Conservation (phyloP, 2,329 filamentous ascomycete genomes). For the Aspergillus udagawae region DNA sequence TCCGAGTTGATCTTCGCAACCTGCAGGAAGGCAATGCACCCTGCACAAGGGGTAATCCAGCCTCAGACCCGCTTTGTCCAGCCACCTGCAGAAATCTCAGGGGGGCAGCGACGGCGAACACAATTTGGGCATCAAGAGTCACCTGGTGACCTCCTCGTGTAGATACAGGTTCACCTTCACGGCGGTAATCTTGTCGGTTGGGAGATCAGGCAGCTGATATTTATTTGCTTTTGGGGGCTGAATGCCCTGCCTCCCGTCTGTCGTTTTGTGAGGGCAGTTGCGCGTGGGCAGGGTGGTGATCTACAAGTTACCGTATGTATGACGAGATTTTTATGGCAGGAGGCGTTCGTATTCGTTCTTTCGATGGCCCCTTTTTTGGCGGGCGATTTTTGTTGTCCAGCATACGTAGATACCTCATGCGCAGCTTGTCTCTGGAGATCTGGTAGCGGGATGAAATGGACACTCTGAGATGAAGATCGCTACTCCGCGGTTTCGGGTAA, state of each 20-base stretch:
- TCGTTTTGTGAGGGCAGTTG: not conserved
- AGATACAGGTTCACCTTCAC: too few species aligned
- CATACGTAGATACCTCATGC: too few species aligned
- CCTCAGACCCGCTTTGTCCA: not conserved
- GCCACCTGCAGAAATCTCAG: not conserved
- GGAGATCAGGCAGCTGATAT: not conserved
- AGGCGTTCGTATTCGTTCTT: not conserved
- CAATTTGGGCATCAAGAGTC: not conserved
- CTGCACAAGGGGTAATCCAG: not conserved
- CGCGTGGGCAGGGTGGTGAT: not conserved
- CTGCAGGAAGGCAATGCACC: not conserved
- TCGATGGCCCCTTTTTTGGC: too few species aligned
- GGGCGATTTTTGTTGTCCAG: not conserved
- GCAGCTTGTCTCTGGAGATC: not conserved
- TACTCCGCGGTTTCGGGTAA: not conserved
- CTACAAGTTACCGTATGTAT: not conserved
- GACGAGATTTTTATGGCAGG: not conserved
- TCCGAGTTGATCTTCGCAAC: not conserved
- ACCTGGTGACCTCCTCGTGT: too few species aligned
- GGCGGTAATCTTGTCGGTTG: not conserved
- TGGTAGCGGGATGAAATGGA: not conserved
- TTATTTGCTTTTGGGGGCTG: not conserved
- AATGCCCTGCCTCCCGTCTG: not conserved
- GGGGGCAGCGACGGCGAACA: too few species aligned
- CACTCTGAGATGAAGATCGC: not conserved